These are phyloP conservation scores for Rhododendron griersonianum DNA, from an alignment of 148 eudicot species.

Conservation along the genomic window DNA sequence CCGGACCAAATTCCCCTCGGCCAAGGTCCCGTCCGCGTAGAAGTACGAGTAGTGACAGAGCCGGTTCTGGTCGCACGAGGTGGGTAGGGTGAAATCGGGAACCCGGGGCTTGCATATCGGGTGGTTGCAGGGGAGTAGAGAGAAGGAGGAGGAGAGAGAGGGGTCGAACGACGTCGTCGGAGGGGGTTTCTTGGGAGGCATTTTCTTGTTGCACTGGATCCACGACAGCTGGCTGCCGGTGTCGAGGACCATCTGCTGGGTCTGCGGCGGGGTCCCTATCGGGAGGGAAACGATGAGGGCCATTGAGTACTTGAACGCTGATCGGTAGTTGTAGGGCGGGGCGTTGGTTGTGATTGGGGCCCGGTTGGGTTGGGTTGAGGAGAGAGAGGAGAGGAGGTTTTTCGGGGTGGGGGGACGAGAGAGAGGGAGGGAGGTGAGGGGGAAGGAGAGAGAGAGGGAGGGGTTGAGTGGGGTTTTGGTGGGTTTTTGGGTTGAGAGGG, in stretches of 20 bases:
- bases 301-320: conserved; percentile 48
- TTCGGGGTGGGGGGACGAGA: conserved; percentile 6
- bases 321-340: conserved; percentile 24
- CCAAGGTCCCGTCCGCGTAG: conserved; percentile 51
- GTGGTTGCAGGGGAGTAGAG: conserved; percentile 46
- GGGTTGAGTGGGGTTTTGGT: neutral
- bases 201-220: conserved; percentile 40
- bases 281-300: conserved; percentile 48
- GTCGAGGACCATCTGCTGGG: conserved; percentile 53
- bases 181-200: conserved; percentile 12
- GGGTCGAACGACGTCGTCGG: conserved; percentile 42
- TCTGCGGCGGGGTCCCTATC: conserved; percentile 54
- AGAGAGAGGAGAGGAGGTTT: neutral
- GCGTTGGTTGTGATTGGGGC: neutral
- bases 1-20: conserved; percentile 52
- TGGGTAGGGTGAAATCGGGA: conserved; percentile 54
- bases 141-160: conserved; percentile 49
- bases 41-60: conserved; percentile 56
- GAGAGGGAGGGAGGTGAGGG: conserved; percentile 24
- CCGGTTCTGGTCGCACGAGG: conserved; percentile 47
- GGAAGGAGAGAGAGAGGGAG: conserved; percentile 20
- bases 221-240: conserved; percentile 57
- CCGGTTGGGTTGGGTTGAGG: neutral
- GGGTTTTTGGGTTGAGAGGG: conserved; percentile 1
- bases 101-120: conserved; percentile 45